Conservation (phyloP, 2,329 filamentous ascomycete genomes). For the Aspergillus aculeatus region DNA sequence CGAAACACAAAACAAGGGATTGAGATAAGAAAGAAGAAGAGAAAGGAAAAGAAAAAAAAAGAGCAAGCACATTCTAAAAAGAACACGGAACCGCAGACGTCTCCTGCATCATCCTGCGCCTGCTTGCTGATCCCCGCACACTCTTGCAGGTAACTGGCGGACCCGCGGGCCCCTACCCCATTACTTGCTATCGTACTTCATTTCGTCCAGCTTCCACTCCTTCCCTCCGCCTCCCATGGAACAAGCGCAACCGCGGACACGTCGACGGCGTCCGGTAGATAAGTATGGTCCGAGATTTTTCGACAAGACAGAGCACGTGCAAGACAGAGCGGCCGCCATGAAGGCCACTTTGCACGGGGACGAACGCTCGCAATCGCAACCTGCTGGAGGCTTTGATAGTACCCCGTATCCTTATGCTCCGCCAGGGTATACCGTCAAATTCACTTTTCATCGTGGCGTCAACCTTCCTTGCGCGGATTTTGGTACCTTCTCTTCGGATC, state of each 20-base stretch:
- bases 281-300: conserved; percentile 41
- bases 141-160: conserved; percentile 10
- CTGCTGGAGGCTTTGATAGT: conserved; percentile 74
- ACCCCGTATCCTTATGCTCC: conserved; percentile 74
- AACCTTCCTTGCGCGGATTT: conserved; percentile 84
- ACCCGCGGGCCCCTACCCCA: neutral
- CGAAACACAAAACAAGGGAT: too few species aligned
- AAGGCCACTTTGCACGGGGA: conserved; percentile 16
- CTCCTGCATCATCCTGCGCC: neutral
- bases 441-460: conserved; percentile 76
- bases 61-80: neutral
- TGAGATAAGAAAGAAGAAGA: neutral
- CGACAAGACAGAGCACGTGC: conserved; percentile 40
- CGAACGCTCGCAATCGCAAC: conserved; percentile 36
- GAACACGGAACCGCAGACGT: neutral
- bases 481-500: conserved; percentile 74
- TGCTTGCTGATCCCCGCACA: neutral
- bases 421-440: conserved; percentile 78
- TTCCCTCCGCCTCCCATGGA: conserved; percentile 11
- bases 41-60: neutral
- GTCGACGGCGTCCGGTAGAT: conserved; percentile 28
- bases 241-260: conserved; percentile 20
- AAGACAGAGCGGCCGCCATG: conserved; percentile 33
- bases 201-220: neutral
- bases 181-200: neutral